Conservation (phyloP, 2,329 filamentous ascomycete species). For the Ophidiomyces ophidiicola region DNA sequence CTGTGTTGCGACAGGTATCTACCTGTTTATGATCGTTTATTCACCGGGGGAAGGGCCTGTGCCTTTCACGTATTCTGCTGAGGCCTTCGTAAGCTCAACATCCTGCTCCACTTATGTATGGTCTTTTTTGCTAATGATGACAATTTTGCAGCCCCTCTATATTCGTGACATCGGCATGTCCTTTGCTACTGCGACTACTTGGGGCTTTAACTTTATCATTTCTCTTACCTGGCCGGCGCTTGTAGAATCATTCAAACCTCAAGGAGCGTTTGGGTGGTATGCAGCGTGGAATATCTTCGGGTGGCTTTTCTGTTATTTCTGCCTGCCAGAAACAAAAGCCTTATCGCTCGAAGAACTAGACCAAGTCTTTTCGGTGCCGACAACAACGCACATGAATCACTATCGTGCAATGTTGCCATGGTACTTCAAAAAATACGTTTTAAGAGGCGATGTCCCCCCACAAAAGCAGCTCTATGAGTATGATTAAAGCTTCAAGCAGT, state of each 20-base stretch:
- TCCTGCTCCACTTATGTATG: not conserved
- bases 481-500: slow-evolving; percentile 11
- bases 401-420: slow-evolving; percentile 22
- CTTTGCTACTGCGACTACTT: slow-evolving; percentile 36
- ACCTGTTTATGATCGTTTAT: slow-evolving; percentile 22
- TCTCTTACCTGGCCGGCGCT: slow-evolving; percentile 37
- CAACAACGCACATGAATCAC: slow-evolving; percentile 23
- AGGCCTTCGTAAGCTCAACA: slow-evolving; percentile 36
- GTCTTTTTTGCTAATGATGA: not conserved
- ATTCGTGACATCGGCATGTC: slow-evolving; percentile 33
- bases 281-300: slow-evolving; percentile 37
- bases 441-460: slow-evolving; percentile 20
- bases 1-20: slow-evolving; percentile 21
- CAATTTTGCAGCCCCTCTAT: slow-evolving; percentile 21
- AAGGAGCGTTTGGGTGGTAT: slow-evolving; percentile 40
- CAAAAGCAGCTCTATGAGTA: slow-evolving; percentile 22
- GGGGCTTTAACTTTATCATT: slow-evolving; percentile 39
- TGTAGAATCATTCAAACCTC: slow-evolving; percentile 29
- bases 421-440: slow-evolving; percentile 22
- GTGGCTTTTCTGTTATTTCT: slow-evolving; percentile 34
- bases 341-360: slow-evolving; percentile 26
- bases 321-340: slow-evolving; percentile 33
- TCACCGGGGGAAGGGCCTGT: slow-evolving; percentile 46
- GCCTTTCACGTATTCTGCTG: slow-evolving; percentile 49
- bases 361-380: slow-evolving; percentile 37